Base-by-base conservation (phyloP, 169 alveolate species). In the Cryptosporidium parvum region DNA sequence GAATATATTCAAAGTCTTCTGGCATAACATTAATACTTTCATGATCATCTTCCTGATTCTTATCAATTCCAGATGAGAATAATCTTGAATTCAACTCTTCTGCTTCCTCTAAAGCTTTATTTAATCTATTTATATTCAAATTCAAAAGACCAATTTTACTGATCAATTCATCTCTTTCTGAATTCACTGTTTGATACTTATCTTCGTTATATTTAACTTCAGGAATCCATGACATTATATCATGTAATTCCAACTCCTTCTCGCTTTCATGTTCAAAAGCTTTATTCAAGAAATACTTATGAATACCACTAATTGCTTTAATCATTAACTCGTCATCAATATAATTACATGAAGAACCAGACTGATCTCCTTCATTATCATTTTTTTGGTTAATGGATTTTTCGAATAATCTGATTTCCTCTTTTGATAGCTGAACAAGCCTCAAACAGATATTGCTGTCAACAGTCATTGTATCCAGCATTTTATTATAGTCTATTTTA, bases 161-260 rank as follows among this genome's bases (percentile, higher is more conserved):
- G 0, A 62, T 80, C 56, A 80, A 62, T 80, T 62, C 89, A 16
- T 80, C 89, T 80, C 89, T 80, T 44, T 80, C 89, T 16, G 62
- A 62, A 65, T n/a, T 80, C 52, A 62, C 56, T 6, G 39, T 9
- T 29, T 62, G 59, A 59, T 37, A 29, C 39, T 80, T 62, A 3
- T 56, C 86, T 16, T 75, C 56, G 59, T 45, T 39, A 62, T 62
- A 29, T 10, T 33, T 62, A 56, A 62, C 33, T 21, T 80, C 89
- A 1, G 70, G 33, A 21, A n/a, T 45, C 48, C 45, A 42, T 29
- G 59, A 23, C 3, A 29, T 45, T 18, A 80, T 29, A 61, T 80
- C 75, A 12, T 29, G 65, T 16, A 80, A 29, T 29, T 80, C 70
- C 29, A 33, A 21, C 45, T 65, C 89, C 33, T 65, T 80, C 21